phyloP scores from a whole-genome alignment of 2,329 filamentous ascomycete species.

The Berkeleyomyces basicola region DNA sequence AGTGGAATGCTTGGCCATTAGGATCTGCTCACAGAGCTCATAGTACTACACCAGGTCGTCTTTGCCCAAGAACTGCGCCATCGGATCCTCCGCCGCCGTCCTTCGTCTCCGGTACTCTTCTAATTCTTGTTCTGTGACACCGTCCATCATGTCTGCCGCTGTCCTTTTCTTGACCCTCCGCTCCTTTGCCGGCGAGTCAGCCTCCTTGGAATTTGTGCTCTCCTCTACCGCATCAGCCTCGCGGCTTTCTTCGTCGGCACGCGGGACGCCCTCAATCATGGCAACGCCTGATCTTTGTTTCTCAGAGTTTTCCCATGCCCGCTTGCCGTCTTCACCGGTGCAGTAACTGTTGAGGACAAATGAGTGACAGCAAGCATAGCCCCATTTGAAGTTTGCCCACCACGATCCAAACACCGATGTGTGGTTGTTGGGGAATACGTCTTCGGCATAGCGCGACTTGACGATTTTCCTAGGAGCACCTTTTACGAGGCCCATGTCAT shows the following conservation, averaged over 20 bases:
- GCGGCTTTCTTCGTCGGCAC: slow-evolving; percentile 2
- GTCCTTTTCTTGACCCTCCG: slow-evolving; percentile 42
- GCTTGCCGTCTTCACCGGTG: slow-evolving; percentile 75
- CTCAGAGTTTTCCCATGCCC: slow-evolving; percentile 64
- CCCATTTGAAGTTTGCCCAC: slow-evolving; percentile 94
- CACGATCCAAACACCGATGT: slow-evolving; percentile 88
- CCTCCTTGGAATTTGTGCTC: slow-evolving; percentile 19
- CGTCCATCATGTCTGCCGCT: slow-evolving; percentile 61
- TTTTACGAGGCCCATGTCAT: slow-evolving; percentile 77
- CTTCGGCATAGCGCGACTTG: slow-evolving; percentile 84
- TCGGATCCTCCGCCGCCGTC: slow-evolving; percentile 62
- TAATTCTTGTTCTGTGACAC: slow-evolving; percentile 67
- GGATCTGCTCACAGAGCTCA: no score
- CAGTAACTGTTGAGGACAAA: slow-evolving; percentile 94
- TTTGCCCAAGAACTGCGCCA: slow-evolving; percentile 64
- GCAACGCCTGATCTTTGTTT: slow-evolving; percentile 33
- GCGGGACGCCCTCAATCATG: slow-evolving; percentile 19
- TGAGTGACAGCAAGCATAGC: slow-evolving; percentile 89
- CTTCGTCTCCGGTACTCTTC: slow-evolving; percentile 70
- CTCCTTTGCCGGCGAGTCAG: slow-evolving; percentile 20
- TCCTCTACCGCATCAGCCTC: slow-evolving; percentile 15
- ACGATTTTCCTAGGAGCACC: slow-evolving; percentile 60
- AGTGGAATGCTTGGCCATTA: not conserved
- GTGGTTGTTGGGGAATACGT: slow-evolving; percentile 80
- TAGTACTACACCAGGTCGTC: slow-evolving; percentile 38